Evolutionary conservation across 2,329 filamentous ascomycete genomes (phyloP), one percentile per base, ranked within the genome.

Genomic region (Paraphaeosphaeria minitans): DNA sequence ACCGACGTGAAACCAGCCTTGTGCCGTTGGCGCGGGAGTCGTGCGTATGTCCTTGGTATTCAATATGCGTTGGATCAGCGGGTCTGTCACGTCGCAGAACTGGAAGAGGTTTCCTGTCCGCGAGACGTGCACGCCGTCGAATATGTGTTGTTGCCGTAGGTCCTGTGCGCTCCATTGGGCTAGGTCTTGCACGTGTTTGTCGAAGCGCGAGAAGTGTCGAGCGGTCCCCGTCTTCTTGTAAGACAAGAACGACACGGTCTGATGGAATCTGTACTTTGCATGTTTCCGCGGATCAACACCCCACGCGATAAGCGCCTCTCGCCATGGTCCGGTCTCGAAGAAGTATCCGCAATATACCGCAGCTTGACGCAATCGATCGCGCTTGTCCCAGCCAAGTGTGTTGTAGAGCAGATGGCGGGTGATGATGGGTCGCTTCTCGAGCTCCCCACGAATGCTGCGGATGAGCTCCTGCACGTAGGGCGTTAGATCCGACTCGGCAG

Each of bases 21-120:
- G 91, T 13, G 71, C 74, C 21, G 77, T 74, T 6, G 66, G 68
- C 47, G 85, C 81, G 54, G 79, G 81, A 3, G 79, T 77, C 4
- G 64, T 63, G 35, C 77, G 74, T 2, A 82, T 71, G 5, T 86
- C 82, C 0, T 87, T 81, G 0, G 86, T 84, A 21, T 87, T 83
- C 41, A 97, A 82, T 3, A 97, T 79, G 12, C 81, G 76, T 0
- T 81, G 79, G 1, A 98, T 81, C 1, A 93, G 72, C 0, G 92
- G 91, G 68, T 98, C 94, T 0, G 87, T 89, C 55, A 98, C 89
- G 75, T 99, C 95, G 78, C 93, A 96, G 27, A 96, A 85, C 80
- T 98, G 95, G 90, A 93, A 99, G 51, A 95, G 89, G 69, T 95
- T 95, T 41, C 93, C 93, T 69, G 97, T 93, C 1, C 86, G 85